These are phyloP conservation scores for Rhododendron kiyosumense DNA, from an alignment of 148 eudicot species.

Conservation along the genomic window DNA sequence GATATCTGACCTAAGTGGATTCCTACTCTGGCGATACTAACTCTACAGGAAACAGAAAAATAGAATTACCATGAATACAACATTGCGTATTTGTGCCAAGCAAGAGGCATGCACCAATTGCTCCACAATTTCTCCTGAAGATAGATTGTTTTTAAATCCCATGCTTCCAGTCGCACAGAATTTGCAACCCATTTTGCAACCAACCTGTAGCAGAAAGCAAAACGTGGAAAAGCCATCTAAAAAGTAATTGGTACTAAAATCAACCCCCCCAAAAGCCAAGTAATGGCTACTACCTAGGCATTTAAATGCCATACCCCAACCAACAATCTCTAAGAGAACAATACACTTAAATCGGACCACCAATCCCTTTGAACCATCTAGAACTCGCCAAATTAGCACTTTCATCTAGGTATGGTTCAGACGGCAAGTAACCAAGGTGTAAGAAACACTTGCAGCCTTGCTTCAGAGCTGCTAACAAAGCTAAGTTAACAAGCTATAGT, in stretches of 20 bases:
- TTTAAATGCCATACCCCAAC: background rate
- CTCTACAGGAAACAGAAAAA: background rate
- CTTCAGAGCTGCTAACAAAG: background rate
- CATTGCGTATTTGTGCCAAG: conserved; percentile 56
- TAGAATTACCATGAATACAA: conserved; percentile 13
- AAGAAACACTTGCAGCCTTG: background rate
- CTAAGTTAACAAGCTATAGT: background rate
- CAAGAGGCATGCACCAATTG: conserved; percentile 89
- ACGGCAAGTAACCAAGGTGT: background rate
- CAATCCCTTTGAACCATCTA: background rate
- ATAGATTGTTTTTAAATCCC: conserved; percentile 88
- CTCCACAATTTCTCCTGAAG: conserved; percentile 91
- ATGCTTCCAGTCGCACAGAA: conserved; percentile 98
- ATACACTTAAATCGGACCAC: background rate
- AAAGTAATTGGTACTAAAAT: background rate
- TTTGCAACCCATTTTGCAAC: conserved; percentile 97
- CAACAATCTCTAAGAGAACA: background rate
- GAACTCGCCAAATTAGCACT: background rate
- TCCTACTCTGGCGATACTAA: background rate
- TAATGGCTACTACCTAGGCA: background rate
- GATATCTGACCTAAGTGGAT: background rate
- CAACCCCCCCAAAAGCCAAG: background rate
- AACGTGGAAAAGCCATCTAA: background rate
- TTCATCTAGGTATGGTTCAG: background rate
- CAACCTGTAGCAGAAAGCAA: conserved; percentile 45